These are phyloP conservation scores for Orbilia ellipsospora DNA, from an alignment of 2,329 filamentous ascomycete species.

Conservation along the genomic window DNA sequence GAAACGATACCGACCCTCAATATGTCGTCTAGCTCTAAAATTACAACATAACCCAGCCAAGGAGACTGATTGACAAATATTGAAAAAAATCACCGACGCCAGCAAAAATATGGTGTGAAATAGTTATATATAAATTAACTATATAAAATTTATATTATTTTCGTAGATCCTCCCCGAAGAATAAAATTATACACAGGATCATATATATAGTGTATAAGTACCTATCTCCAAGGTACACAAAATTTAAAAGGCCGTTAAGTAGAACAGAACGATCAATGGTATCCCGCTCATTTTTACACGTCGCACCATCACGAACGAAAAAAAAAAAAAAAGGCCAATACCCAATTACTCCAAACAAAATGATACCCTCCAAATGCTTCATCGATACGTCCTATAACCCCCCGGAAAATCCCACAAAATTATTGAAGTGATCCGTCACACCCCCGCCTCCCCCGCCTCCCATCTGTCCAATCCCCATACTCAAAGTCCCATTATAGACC, in stretches of 20 bases:
- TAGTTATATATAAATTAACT: too few species aligned
- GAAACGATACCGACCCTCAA: too few species aligned
- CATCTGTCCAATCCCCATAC: slow-evolving; percentile 31
- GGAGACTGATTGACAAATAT: too few species aligned
- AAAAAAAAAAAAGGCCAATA: slow-evolving; percentile 5
- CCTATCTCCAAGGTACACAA: background rate
- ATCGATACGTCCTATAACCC: slow-evolving; percentile 21
- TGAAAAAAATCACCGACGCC: background rate
- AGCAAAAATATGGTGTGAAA: too few species aligned
- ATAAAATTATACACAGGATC: too few species aligned
- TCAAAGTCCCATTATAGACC: slow-evolving; percentile 44
- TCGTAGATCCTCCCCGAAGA: too few species aligned
- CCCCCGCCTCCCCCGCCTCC: slow-evolving; percentile 13
- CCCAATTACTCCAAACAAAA: slow-evolving; percentile 38
- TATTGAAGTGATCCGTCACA: slow-evolving; percentile 41
- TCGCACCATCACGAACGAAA: slow-evolving; percentile 8
- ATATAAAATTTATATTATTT: too few species aligned
- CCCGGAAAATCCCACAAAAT: slow-evolving; percentile 53
- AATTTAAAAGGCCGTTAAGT: slow-evolving; percentile 10
- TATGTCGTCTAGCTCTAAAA: background rate
- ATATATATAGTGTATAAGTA: too few species aligned
- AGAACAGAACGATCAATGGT: slow-evolving; percentile 20
- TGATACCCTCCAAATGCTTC: background rate
- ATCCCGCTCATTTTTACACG: slow-evolving; percentile 22
- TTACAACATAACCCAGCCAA: too few species aligned